Conservation (phyloP, 257 asterid genomes). For the Solanum rostratum region DNA sequence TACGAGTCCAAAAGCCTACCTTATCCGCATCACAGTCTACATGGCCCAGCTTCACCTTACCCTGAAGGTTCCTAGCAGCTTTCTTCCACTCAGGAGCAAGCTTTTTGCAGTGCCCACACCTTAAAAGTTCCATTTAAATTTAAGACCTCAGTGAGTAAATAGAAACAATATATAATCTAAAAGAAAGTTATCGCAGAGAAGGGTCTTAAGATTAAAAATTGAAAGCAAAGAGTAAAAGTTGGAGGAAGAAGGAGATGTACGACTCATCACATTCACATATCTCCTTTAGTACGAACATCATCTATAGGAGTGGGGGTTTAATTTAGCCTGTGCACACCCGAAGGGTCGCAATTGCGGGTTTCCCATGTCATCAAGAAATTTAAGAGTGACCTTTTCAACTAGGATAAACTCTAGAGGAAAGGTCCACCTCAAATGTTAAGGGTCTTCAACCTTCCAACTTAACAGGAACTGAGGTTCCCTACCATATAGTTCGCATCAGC, state of each 20-base stretch:
- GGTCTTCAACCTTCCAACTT: neutral
- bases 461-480: neutral
- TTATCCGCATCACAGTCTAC: slow-evolving; percentile 94
- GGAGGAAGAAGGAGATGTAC: neutral
- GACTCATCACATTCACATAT: neutral
- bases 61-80: slow-evolving; percentile 86
- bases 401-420: neutral
- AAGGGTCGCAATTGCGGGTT: too few relatives aligned
- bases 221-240: neutral
- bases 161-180: neutral
- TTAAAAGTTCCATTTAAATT: slow-evolving; percentile 5
- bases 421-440: neutral
- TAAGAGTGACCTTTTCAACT: neutral
- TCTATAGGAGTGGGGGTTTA: neutral
- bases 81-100: slow-evolving; percentile 99
- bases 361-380: neutral
- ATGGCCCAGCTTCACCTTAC: slow-evolving; percentile 93
- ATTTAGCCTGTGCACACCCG: too few relatives aligned
- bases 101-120: slow-evolving; percentile 99
- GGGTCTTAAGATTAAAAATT: neutral
- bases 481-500: neutral
- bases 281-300: neutral
- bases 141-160: neutral
- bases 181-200: neutral
- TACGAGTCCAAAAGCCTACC: slow-evolving; percentile 25